phyloP scores from a whole-genome alignment of 1,284 basidiomycete species.

The Apiotrichum akiyoshidainum region DNA sequence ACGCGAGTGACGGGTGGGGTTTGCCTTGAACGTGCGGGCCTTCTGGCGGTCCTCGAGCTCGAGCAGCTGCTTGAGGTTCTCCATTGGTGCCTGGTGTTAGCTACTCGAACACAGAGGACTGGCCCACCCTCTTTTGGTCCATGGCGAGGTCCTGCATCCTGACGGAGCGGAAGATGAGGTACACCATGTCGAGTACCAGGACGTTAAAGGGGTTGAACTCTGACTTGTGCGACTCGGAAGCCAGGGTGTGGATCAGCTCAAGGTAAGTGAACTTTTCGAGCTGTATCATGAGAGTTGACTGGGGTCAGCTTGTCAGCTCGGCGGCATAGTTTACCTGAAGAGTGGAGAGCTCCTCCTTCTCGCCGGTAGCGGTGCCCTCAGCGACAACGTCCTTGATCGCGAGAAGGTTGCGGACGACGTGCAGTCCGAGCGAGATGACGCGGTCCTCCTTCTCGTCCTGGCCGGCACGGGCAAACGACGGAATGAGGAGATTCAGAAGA shows the following conservation, averaged over 20 bases:
- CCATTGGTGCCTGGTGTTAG: constrained; percentile 58
- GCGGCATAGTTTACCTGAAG: constrained; percentile 59
- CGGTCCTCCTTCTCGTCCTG: constrained; percentile 75
- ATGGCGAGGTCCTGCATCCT: constrained; percentile 61
- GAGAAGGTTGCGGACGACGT: constrained; percentile 82
- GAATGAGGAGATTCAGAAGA: constrained; percentile 65
- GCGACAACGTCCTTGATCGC: constrained; percentile 79
- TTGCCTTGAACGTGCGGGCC: constrained; percentile 54
- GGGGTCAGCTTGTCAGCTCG: constrained; percentile 16
- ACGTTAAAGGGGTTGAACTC: constrained; percentile 81
- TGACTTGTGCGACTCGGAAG: constrained; percentile 68
- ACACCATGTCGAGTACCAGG: constrained; percentile 82
- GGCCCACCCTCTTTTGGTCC: constrained; percentile 66
- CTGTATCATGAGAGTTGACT: constrained; percentile 66
- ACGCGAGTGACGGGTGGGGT: constrained; percentile 74
- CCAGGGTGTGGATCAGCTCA: constrained; percentile 75
- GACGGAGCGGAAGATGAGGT: constrained; percentile 76
- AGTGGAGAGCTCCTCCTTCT: constrained; percentile 69
- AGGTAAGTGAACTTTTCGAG: constrained; percentile 71
- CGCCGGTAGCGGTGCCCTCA: constrained; percentile 64
- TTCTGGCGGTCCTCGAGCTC: constrained; percentile 65
- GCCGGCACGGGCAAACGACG: constrained; percentile 64
- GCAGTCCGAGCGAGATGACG: constrained; percentile 80
- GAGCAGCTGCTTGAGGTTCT: constrained; percentile 64
- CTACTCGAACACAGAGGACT: neutral